Percentiles rank a stretch among this genome's conserved stretches.
phyloP scores from a whole-genome alignment of 106 monocot genomes.

The Ottelia alismoides region DNA sequence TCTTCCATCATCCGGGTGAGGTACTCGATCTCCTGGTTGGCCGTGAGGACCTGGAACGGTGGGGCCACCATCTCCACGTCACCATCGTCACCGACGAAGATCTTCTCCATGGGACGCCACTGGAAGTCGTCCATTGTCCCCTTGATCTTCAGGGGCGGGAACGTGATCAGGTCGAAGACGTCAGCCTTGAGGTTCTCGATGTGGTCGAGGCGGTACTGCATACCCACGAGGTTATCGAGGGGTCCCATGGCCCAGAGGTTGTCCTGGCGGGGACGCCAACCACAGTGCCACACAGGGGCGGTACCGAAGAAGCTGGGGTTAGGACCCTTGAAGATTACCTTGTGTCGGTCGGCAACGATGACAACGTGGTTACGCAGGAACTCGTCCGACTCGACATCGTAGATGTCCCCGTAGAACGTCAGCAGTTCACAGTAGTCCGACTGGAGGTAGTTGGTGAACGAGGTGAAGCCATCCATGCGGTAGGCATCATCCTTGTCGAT shows the following conservation, averaged over 20 bases:
- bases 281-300: neutral
- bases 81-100: neutral
- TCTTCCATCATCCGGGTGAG: neutral
- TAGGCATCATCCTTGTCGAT: neutral
- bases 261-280: neutral
- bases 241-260: neutral
- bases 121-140: neutral
- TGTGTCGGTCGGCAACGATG: neutral
- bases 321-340: neutral
- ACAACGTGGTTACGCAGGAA: neutral
- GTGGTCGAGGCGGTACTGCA: too few species aligned
- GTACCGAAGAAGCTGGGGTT: neutral
- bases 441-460: neutral
- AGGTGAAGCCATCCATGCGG: neutral
- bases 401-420: neutral
- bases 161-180: neutral
- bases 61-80: neutral
- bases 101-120: neutral
- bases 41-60: neutral
- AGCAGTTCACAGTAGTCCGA: neutral
- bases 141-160: neutral
- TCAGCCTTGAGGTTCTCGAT: constrained; percentile 1
- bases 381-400: neutral
- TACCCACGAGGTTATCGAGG: neutral
- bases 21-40: neutral